Evolutionary conservation across 345 rosid genomes (phyloP).

Genomic region (Syzygium grande): DNA sequence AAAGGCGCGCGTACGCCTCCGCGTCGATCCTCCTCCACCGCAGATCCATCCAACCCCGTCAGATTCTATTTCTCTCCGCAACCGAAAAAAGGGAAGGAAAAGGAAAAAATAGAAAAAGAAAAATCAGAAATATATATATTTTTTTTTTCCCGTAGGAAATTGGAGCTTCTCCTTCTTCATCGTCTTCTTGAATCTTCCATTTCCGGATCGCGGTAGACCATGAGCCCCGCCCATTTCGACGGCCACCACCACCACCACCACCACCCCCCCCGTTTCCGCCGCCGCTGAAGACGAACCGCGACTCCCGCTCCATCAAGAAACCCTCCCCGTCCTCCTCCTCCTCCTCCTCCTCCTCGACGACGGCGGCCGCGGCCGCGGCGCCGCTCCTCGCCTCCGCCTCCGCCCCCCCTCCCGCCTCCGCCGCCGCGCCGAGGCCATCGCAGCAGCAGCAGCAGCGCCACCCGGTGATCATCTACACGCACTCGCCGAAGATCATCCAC

Average conservation of each 20-base stretch:
- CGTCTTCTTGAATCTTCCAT: not conserved
- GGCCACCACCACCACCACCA: conserved; percentile 3
- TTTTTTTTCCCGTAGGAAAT: no score
- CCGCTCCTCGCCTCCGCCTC: conserved; percentile 15
- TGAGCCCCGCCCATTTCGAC: conserved; percentile 24
- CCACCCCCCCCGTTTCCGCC: conserved; percentile 10
- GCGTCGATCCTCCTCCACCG: not conserved
- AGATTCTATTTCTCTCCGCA: not conserved
- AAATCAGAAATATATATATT: not conserved
- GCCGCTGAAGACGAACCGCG: conserved; percentile 33
- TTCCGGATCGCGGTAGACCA: not conserved
- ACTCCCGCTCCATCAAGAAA: conserved; percentile 50
- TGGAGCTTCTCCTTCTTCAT: not conserved
- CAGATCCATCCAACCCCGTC: not conserved
- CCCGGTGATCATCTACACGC: conserved; percentile 94
- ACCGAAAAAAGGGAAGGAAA: not conserved
- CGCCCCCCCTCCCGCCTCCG: not conserved
- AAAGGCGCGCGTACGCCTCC: not conserved
- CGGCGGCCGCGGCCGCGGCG: conserved; percentile 20
- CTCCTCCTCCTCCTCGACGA: conserved; percentile 19
- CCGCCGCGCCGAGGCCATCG: not conserved
- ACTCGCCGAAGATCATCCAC: conserved; percentile 81
- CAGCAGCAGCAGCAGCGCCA: conserved; percentile 30
- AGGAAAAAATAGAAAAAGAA: no score
- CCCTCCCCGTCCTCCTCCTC: conserved; percentile 14